Base-by-base conservation (phyloP, 2,329 filamentous ascomycete species). In the Ophiostoma australiae region DNA sequence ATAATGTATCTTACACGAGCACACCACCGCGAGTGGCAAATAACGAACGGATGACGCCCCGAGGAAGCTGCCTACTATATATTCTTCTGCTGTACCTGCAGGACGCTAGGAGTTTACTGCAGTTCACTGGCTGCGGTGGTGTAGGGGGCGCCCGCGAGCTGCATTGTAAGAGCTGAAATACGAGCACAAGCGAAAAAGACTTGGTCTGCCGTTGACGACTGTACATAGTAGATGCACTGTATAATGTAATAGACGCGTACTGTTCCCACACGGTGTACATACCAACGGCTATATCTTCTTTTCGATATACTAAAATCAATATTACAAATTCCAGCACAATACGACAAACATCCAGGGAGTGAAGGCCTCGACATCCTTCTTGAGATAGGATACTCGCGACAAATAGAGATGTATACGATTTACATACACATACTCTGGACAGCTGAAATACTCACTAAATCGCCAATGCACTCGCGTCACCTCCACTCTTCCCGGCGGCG, bases 401-500 rank as follows among this genome's bases (percentile, higher is more conserved):
- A 31, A 31, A 31, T 31, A 31, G 27, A n/a, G n/a, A n/a, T 31
- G 27, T 31, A 31, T 31, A 31, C 27, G 27, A 31, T 17, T 48
- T 48, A 48, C 20, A 20, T n/a, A 3, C 5, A 48, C 15, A 48
- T 48, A 48, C n/a, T n/a, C n/a, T n/a, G n/a, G n/a, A n/a, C 44
- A 48, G 44, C 17, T n/a, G 44, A 48, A 39, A 48, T 48, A 48
- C 44, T 48, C 44, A 48, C 44, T 15, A 37, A 65, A n/a, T 4
- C 13, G 52, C 52, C 52, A 58, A 58, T 58, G 23, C n/a, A 48
- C 44, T 48, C 44, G 44, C 44, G 44, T 48, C 44, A 8, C 63
- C 63, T 66, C 63, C 63, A 66, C 63, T 66, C 63, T 66, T 66
- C 63, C 63, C 63, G 63, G 33, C 35, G 35, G 35, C 63, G 20